Evolutionary conservation across 768 basidiomycete species (phyloP).

Genomic region (Lactarius pseudohatsudake): DNA sequence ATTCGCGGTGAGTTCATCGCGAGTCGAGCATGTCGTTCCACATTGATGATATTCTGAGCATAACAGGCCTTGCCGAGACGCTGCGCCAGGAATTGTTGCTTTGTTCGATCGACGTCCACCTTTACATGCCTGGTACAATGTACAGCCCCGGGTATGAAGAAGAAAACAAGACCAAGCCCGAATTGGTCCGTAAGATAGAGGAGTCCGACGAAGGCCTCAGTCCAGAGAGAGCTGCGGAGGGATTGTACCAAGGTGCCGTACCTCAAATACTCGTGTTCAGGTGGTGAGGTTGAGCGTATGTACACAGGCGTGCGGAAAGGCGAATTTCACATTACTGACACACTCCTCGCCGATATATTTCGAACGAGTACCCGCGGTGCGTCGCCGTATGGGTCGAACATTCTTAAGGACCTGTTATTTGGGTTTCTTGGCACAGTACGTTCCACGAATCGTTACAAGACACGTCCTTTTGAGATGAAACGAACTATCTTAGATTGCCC

Average conservation of each 20-base stretch:
- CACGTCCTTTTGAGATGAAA: neutral
- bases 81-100: conserved; percentile 77
- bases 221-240: conserved; percentile 60
- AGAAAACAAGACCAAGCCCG: conserved; percentile 78
- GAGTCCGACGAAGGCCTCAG: conserved; percentile 63
- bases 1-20: conserved; percentile 58
- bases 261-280: neutral
- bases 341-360: conserved; percentile 67
- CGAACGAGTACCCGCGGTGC: conserved; percentile 66
- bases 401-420: conserved; percentile 49
- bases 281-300: neutral
- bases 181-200: conserved; percentile 73
- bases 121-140: conserved; percentile 84
- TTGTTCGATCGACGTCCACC: conserved; percentile 75
- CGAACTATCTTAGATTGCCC: conserved; percentile 36
- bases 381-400: conserved; percentile 52
- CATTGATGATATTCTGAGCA: neutral
- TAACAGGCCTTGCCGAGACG: conserved; percentile 75
- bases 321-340: conserved; percentile 71
- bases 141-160: conserved; percentile 70
- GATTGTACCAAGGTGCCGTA: conserved; percentile 56
- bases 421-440: conserved; percentile 46
- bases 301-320: conserved; percentile 62
- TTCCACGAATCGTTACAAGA: conserved; percentile 8
- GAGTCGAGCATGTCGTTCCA: neutral